Evolutionary conservation across 2,329 filamentous ascomycete species (phyloP), one percentile per base, ranked within the genome.

Genomic region (Xylaria sp.): DNA sequence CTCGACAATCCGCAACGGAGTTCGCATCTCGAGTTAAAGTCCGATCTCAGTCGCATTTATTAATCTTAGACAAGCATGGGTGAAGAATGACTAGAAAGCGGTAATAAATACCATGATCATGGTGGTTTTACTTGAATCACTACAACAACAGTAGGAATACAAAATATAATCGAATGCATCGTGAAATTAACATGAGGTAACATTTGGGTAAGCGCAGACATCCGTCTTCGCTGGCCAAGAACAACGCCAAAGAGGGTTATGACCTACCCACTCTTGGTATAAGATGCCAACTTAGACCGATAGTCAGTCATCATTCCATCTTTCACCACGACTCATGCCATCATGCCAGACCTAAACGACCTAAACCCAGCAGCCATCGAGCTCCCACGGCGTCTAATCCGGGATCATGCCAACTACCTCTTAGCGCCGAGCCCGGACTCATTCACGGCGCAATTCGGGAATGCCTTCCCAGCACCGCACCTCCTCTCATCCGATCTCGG

Each of bases 401-500:
- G 48, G 41, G 52, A 58, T n/a, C 44, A 32, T 18, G 58, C 54
- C 28, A 69, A 54, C 13, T 13, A 18, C 66, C 63, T 69, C 50
- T 9, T 58, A 20, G 69, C 55, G 6, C 69, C 69, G 2, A 62
- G 54, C 34, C 34, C 57, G 15, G 66, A 63, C 20, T 61, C 58
- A 15, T 69, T 71, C 69, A 58, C 46, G 3, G 32, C 63, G 10
- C 63, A n/a, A 37, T 71, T 71, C 37, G 69, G 69, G 4, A 25
- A 60, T 34, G 69, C 55, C 0, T 71, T 61, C 56, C 69, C 69
- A 3, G 46, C 56, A 25, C 69, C 69, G 23, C 18, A 25, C 20
- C 64, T 60, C 59, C 66, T 71, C 48, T 44, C 62, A 60, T 71
- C 69, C 50, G 66, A 66, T 28, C 66, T 71, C 59, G 69, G 69